phyloP scores from a whole-genome alignment of 1,284 basidiomycete genomes.

The Puccinia hordei region DNA sequence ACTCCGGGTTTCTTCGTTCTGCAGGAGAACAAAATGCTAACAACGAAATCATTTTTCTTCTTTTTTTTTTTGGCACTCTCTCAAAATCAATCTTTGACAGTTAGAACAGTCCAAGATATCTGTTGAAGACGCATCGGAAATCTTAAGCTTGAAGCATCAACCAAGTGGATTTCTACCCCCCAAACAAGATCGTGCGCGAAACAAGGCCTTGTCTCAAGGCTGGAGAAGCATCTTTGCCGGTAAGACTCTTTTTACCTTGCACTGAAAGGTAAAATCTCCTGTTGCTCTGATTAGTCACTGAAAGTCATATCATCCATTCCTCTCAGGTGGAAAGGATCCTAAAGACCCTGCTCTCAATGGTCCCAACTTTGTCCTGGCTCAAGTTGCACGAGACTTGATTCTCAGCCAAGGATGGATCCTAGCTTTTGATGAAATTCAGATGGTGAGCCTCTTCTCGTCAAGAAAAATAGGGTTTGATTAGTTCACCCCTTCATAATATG shows the following conservation, averaged over 20 bases:
- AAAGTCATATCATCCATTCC: constrained; percentile 60
- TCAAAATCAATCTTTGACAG: constrained; percentile 2
- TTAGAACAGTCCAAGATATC: constrained; percentile 51
- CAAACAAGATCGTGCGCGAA: constrained; percentile 56
- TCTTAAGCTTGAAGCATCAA: constrained; percentile 54
- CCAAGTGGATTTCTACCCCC: constrained; percentile 60
- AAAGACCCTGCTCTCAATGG: constrained; percentile 62
- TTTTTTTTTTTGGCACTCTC: too few relatives aligned
- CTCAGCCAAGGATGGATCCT: constrained; percentile 66
- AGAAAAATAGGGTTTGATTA: background rate
- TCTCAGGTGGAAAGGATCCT: constrained; percentile 59
- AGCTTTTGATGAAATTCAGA: constrained; percentile 72
- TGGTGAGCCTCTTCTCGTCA: constrained; percentile 8
- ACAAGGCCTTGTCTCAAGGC: constrained; percentile 39
- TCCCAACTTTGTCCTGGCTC: constrained; percentile 59
- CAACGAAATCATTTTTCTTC: constrained; percentile 53
- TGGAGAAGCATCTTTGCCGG: constrained; percentile 47
- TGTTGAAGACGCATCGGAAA: constrained; percentile 55
- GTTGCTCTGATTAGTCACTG: constrained; percentile 59
- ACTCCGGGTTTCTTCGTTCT: background rate
- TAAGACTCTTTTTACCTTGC: background rate
- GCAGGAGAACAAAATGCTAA: background rate
- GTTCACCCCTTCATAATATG: constrained; percentile 56
- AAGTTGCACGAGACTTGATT: constrained; percentile 59
- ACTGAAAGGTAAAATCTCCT: constrained; percentile 37